phyloP scores from a whole-genome alignment of 768 basidiomycete species.

The Holtermannia corniformis region DNA sequence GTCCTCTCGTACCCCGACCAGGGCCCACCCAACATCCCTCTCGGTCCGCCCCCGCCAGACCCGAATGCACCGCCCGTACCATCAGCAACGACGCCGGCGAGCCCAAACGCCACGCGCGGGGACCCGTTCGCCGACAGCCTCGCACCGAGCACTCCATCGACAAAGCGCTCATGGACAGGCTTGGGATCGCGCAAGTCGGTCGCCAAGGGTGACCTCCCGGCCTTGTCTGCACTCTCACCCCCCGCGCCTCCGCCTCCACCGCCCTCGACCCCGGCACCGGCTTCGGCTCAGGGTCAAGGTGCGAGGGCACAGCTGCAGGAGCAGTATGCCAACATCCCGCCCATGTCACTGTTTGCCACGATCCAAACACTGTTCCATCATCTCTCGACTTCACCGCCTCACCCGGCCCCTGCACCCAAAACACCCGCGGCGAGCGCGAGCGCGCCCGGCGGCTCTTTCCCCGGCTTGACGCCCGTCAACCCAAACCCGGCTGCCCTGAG shows the following conservation, averaged over 20 bases:
- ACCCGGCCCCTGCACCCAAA: conserved; percentile 50
- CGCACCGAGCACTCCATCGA: not conserved
- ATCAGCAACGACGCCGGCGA: conserved; percentile 2
- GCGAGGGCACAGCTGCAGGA: conserved; percentile 10
- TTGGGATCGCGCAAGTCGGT: not conserved
- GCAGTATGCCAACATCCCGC: conserved; percentile 26
- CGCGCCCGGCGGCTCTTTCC: not conserved
- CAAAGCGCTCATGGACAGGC: not conserved
- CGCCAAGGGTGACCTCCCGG: conserved; percentile 3
- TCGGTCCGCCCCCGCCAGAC: conserved; percentile 41
- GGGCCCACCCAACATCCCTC: conserved; percentile 49
- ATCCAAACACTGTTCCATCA: conserved; percentile 74
- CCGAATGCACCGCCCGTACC: conserved; percentile 5
- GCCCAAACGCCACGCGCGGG: conserved; percentile 7
- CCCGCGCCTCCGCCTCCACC: conserved; percentile 6
- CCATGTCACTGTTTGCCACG: conserved; percentile 72
- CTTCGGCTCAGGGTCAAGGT: conserved; percentile 2
- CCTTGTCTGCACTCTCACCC: conserved; percentile 7
- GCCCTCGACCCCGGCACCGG: conserved; percentile 1
- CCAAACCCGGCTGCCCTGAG: not conserved
- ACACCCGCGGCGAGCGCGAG: conserved; percentile 38
- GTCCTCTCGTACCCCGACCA: conserved; percentile 50
- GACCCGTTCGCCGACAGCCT: conserved; percentile 18
- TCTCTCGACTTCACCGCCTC: conserved; percentile 51
- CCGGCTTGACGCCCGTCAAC: not conserved